A percentile compares a stretch with the other conserved stretches of the same genome.
phyloP scores from a whole-genome alignment of 176 grass and related monocot genomes.

The Lolium multiflorum region DNA sequence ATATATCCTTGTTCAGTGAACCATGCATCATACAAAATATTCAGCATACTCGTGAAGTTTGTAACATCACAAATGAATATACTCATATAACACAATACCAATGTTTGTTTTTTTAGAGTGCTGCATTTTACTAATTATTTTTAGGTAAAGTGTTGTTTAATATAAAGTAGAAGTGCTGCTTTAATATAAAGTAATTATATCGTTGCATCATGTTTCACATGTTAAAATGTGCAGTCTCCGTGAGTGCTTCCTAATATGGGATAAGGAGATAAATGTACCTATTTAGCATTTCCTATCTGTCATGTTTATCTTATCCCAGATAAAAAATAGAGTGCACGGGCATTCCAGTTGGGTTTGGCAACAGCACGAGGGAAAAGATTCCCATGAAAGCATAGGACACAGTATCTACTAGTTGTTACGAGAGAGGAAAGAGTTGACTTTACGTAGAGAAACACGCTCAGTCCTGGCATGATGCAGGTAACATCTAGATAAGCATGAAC shows the following conservation, averaged over 20 bases:
- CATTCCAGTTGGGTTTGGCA: not conserved
- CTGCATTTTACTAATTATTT: not conserved
- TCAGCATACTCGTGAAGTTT: not conserved
- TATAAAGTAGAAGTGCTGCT: not conserved
- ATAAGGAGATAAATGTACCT: not conserved
- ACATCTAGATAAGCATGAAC: slow-evolving; percentile 29
- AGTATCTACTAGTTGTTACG: not conserved
- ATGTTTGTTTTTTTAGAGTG: not conserved
- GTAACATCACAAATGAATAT: not conserved
- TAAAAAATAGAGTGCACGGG: not conserved
- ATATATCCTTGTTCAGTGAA: not conserved
- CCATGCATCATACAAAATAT: not conserved
- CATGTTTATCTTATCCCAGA: slow-evolving; percentile 8
- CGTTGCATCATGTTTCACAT: not conserved
- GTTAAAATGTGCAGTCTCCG: not conserved
- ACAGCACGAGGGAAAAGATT: not conserved
- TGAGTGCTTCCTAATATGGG: not conserved
- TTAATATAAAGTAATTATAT: not conserved
- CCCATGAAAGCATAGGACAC: not conserved
- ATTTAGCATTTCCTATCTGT: not conserved
- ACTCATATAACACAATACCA: not conserved
- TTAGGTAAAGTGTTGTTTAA: not conserved
- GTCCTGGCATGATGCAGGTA: not conserved
- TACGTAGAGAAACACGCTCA: not conserved
- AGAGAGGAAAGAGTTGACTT: slow-evolving; percentile 10